Base-by-base conservation (phyloP, 2,329 filamentous ascomycete species). In the Juglanconis sp. region DNA sequence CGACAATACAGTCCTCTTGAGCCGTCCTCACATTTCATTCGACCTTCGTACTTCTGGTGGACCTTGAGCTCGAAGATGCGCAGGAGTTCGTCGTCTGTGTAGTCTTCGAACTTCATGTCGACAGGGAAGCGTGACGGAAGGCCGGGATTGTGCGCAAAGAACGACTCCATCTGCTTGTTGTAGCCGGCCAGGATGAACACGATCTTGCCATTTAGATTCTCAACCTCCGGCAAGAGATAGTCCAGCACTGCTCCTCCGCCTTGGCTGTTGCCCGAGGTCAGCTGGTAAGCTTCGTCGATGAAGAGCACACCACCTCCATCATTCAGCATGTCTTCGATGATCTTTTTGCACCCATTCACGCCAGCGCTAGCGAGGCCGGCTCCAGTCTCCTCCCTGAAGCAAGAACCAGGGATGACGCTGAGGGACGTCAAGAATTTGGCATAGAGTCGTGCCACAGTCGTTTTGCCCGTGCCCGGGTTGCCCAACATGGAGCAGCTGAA, bases 391-490 rank as follows among this genome's bases (percentile, higher is more conserved):
- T 93, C 89, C 7, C 85, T 69, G 63, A 92, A 88, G 2, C 65
- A 61, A 8, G 70, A 70, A 0, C 88, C 88, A 0, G 87, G 79
- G 5, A 94, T 76, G 0, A 85, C 83, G 0, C 86, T 85, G 0
- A 90, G 73, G 0, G 83, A 79, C 0, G 80, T 78, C 0, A 94
- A 75, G 40, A 92, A 88, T 6, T 84, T 79, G 0, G 83, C 87
- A 60, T 91, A 92, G 0, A 89, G 73, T 0, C 89, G 79, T 0
- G 90, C 90, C 0, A 93, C 86, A 0, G 90, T 93, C 0, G 90
- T 94, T 75, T 92, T 92, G 0, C 86, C 88, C 59, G 89, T 92
- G 3, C 90, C 90, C 0, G 90, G 89, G 65, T 92, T 93, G 0
- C 90, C 90, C 0, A 92, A 73, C 3, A 93, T 72, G 0, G 81